Conservation (phyloP, 495 filamentous ascomycete genomes). For the Trichoderma reesei region DNA sequence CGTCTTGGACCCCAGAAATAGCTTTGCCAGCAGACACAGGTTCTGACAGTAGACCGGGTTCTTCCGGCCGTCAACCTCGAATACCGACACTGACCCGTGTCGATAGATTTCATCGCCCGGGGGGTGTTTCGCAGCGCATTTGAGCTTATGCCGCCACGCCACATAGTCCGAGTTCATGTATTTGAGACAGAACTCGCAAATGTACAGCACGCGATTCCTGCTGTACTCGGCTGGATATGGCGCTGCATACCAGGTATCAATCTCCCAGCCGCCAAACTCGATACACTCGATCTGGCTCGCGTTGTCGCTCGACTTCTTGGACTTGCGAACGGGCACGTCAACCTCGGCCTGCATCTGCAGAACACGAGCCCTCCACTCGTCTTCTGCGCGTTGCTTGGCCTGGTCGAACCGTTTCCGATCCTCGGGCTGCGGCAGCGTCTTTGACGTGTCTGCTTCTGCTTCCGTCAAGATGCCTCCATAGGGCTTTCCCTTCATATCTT, state of each 20-base stretch:
- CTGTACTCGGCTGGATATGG: conserved; percentile 98
- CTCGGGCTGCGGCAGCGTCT: conserved; percentile 66
- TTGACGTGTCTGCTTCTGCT: conserved; percentile 80
- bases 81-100: conserved; percentile 86
- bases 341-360: conserved; percentile 37
- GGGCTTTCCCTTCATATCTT: conserved; percentile 84
- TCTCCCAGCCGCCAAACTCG: conserved; percentile 93
- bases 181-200: conserved; percentile 97
- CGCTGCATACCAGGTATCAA: conserved; percentile 99
- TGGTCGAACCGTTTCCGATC: conserved; percentile 81
- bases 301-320: conserved; percentile 65
- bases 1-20: conserved; percentile 95
- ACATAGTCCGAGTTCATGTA: conserved; percentile 99
- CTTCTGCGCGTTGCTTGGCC: conserved; percentile 80
- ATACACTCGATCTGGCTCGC: conserved; percentile 97
- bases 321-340: conserved; percentile 35
- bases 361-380: conserved; percentile 65
- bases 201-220: conserved; percentile 86
- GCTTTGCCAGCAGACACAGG: conserved; percentile 86
- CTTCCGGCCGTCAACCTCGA: conserved; percentile 94
- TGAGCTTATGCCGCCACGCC: conserved; percentile 94
- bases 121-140: conserved; percentile 92
- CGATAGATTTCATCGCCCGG: conserved; percentile 97
- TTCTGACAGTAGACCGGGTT: conserved; percentile 98
- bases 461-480: conserved; percentile 91